Conservation (phyloP, 2,329 filamentous ascomycete genomes). For the Cytospora piceicola region DNA sequence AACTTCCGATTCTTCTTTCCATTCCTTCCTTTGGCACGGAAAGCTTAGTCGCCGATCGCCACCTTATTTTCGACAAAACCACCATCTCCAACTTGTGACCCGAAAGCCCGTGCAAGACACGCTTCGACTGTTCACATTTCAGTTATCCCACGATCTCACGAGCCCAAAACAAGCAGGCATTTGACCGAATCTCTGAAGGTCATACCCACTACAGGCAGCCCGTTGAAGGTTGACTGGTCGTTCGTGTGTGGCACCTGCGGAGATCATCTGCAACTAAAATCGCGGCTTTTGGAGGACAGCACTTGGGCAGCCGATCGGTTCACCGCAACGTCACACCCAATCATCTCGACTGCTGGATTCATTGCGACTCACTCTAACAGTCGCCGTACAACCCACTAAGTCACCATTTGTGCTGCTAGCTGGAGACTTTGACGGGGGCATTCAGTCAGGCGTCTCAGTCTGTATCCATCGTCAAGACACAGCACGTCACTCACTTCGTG, state of each 20-base stretch:
- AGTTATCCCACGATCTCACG: neutral
- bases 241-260: conserved; percentile 22
- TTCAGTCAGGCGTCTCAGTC: conserved; percentile 15
- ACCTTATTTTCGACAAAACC: conserved; percentile 5
- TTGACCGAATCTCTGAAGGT: neutral
- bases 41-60: conserved; percentile 12
- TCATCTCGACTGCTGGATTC: conserved; percentile 10
- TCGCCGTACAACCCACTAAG: conserved; percentile 22
- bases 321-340: conserved; percentile 18
- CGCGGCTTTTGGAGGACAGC: conserved; percentile 13
- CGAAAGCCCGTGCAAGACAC: neutral
- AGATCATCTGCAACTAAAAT: conserved; percentile 29
- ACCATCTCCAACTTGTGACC: conserved; percentile 1
- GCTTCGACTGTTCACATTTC: neutral
- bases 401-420: conserved; percentile 12
- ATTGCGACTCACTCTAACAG: conserved; percentile 5
- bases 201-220: neutral
- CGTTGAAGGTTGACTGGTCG: neutral
- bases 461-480: conserved; percentile 23
- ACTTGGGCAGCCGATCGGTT: conserved; percentile 26
- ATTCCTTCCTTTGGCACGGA: neutral
- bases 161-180: neutral
- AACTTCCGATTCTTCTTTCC: conserved; percentile 11
- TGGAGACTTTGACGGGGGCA: neutral
- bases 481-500: conserved; percentile 17